phyloP scores from a whole-genome alignment of 176 grass and related monocot species.

The Chloris gayana region DNA sequence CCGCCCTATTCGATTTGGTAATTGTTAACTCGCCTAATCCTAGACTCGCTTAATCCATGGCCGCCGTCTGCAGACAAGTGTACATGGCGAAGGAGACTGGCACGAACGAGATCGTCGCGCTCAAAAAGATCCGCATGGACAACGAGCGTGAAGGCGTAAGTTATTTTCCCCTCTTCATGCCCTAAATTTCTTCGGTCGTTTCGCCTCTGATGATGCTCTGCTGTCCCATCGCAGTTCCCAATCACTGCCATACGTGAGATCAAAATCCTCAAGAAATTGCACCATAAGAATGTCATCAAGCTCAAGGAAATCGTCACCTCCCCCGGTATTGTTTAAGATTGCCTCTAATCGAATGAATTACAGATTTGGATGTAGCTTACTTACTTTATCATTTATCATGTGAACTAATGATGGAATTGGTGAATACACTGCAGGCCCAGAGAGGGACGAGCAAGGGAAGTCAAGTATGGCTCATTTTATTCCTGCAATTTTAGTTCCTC shows the following conservation, averaged over 20 bases:
- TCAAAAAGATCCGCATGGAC: conserved; percentile 97
- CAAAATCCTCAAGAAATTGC: conserved; percentile 93
- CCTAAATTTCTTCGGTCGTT: background rate
- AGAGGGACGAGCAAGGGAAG: conserved; percentile 91
- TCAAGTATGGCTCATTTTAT: conserved; percentile 50
- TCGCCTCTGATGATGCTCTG: background rate
- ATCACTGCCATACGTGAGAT: conserved; percentile 95
- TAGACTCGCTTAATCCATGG: background rate
- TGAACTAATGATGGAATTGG: background rate
- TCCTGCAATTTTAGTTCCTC: conserved; percentile 22
- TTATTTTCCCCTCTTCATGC: background rate
- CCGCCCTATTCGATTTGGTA: background rate
- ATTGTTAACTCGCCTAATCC: conserved; percentile 6
- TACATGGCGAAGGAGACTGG: conserved; percentile 90
- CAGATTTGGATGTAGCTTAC: background rate
- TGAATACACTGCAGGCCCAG: conserved; percentile 62
- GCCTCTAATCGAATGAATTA: background rate
- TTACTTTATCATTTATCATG: background rate
- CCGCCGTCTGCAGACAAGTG: conserved; percentile 60
- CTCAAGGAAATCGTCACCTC: conserved; percentile 97
- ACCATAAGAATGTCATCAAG: conserved; percentile 90
- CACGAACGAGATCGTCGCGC: conserved; percentile 82
- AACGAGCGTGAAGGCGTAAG: conserved; percentile 84
- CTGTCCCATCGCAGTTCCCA: conserved; percentile 61
- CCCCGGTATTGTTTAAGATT: conserved; percentile 42